Percentiles rank a stretch among this genome's conserved stretches.
Conservation (phyloP, 495 filamentous ascomycete species). For the Lophiostoma macrostomum region DNA sequence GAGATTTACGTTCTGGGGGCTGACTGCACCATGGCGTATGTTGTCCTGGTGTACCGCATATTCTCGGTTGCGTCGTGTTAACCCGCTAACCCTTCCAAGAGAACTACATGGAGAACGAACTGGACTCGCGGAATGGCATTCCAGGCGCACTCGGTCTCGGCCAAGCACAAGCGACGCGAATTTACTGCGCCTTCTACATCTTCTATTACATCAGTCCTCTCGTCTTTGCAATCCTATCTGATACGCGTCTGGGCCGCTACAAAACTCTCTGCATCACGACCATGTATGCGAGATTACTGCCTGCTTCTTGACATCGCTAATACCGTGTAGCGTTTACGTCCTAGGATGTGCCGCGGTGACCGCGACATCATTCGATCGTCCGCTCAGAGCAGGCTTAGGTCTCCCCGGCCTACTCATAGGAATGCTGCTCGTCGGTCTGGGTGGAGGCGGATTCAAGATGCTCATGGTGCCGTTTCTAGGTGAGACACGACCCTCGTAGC, state of each 20-base stretch:
- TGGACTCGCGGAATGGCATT: not conserved
- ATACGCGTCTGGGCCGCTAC: constrained; percentile 13
- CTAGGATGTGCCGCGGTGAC: constrained; percentile 1
- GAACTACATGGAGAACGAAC: constrained; percentile 16
- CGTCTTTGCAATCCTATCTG: constrained; percentile 12
- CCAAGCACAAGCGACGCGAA: constrained; percentile 13
- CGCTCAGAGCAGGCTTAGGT: not conserved
- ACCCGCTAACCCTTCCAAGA: not conserved
- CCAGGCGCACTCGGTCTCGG: constrained; percentile 9
- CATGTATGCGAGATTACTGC: constrained; percentile 2
- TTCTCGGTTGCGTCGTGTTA: not conserved
- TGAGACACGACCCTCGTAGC: not conserved
- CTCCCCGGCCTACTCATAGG: constrained; percentile 14
- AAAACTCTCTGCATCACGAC: constrained; percentile 8
- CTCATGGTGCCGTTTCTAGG: constrained; percentile 15
- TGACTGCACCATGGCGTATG: constrained; percentile 25
- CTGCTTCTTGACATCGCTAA: not conserved
- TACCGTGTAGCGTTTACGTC: constrained; percentile 3
- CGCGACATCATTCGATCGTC: not conserved
- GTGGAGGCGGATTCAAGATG: constrained; percentile 20
- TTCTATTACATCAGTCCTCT: constrained; percentile 24
- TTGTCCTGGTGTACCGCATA: not conserved
- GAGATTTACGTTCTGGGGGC: constrained; percentile 18
- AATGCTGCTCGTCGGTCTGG: constrained; percentile 14
- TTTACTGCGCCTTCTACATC: constrained; percentile 23